A percentile compares a stretch with the other conserved stretches of the same genome.
These are phyloP conservation scores for Laburnicola sp. DNA, from an alignment of 2,329 filamentous ascomycete species.

Conservation along the genomic window DNA sequence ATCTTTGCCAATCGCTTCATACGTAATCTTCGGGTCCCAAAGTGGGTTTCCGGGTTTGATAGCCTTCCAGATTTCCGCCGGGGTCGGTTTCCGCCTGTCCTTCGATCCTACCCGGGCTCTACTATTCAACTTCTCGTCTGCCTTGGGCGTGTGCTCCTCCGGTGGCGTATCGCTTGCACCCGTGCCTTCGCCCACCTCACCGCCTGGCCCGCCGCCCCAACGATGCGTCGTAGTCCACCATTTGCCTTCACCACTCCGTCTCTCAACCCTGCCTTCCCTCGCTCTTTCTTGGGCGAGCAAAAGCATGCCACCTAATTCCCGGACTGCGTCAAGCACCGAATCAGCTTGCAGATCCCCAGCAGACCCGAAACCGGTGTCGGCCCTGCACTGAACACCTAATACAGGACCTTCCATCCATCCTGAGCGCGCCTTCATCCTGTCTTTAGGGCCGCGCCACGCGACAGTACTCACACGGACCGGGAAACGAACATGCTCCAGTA, in stretches of 20 bases:
- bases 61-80: constrained; percentile 57
- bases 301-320: constrained; percentile 61
- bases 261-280: constrained; percentile 57
- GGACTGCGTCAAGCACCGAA: constrained; percentile 55
- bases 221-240: constrained; percentile 63
- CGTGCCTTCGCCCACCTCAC: constrained; percentile 45
- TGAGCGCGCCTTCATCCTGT: constrained; percentile 55
- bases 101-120: constrained; percentile 35
- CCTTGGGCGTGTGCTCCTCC: constrained; percentile 32
- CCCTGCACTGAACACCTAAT: constrained; percentile 58
- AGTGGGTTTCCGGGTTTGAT: constrained; percentile 54
- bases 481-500: constrained; percentile 56
- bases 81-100: constrained; percentile 48
- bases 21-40: constrained; percentile 61
- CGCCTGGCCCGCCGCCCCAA: constrained; percentile 60
- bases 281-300: constrained; percentile 63
- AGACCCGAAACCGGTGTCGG: constrained; percentile 57
- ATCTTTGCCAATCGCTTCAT: constrained; percentile 60
- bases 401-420: constrained; percentile 63
- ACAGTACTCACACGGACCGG: constrained; percentile 60
- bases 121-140: constrained; percentile 41
- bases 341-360: constrained; percentile 35
- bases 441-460: constrained; percentile 58
- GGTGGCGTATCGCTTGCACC: constrained; percentile 27
- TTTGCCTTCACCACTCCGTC: constrained; percentile 57